phyloP scores from a whole-genome alignment of 192 early-diverging fungal species.

The Backusella tuberculispora region DNA sequence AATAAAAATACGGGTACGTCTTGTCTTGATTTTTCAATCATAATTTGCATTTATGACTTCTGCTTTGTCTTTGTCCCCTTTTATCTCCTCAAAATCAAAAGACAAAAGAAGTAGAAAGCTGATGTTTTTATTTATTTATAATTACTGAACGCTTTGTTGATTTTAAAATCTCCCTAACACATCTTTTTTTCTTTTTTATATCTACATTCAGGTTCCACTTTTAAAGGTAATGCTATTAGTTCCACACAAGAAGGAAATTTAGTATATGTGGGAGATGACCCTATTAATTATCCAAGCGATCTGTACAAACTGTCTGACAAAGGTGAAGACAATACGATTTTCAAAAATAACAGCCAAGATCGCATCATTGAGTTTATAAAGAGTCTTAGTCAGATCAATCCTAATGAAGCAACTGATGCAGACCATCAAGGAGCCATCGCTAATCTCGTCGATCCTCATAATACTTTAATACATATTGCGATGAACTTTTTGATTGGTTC shows the following conservation, averaged over 20 bases:
- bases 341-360: slow-evolving; percentile 23
- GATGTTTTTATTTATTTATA: neutral
- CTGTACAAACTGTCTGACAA: slow-evolving; percentile 33
- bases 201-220: slow-evolving; percentile 24
- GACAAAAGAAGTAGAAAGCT: neutral
- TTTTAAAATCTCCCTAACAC: neutral
- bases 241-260: slow-evolving; percentile 31
- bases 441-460: slow-evolving; percentile 26
- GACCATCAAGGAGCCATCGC: slow-evolving; percentile 19
- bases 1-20: slow-evolving; percentile 10
- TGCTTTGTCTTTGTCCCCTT: neutral
- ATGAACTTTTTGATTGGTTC: slow-evolving; percentile 45
- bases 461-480: slow-evolving; percentile 37
- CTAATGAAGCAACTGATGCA: slow-evolving; percentile 20
- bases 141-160: neutral
- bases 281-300: slow-evolving; percentile 22
- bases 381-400: slow-evolving; percentile 4
- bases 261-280: slow-evolving; percentile 26
- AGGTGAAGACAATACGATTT: slow-evolving; percentile 22
- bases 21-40: neutral
- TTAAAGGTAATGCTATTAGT: slow-evolving; percentile 35
- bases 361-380: slow-evolving; percentile 32
- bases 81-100: neutral
- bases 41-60: no score
- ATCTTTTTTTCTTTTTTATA: neutral